phyloP scores from a whole-genome alignment of 2,329 filamentous ascomycete species.

The Neophaeococcomyces mojaviensis region DNA sequence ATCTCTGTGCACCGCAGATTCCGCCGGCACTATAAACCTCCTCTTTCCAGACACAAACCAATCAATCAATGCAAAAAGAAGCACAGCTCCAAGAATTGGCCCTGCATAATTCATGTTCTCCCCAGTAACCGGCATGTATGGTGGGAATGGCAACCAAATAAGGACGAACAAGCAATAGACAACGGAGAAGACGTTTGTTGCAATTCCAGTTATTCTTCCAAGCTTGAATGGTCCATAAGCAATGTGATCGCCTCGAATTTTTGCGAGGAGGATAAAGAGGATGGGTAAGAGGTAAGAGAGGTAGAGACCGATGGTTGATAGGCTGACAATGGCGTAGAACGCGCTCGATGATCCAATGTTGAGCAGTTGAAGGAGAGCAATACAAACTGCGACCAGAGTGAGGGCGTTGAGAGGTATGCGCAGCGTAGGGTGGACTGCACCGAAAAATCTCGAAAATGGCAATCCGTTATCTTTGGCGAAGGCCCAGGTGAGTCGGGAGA shows the following conservation, averaged over 20 bases:
- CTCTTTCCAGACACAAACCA: slow-evolving; percentile 20
- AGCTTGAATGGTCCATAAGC: slow-evolving; percentile 24
- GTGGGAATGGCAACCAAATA: slow-evolving; percentile 28
- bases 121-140: slow-evolving; percentile 24
- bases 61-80: slow-evolving; percentile 16
- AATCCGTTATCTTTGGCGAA: slow-evolving; percentile 45
- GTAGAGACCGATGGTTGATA: slow-evolving; percentile 34
- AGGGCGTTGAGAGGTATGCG: slow-evolving; percentile 32
- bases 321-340: slow-evolving; percentile 21
- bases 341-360: slow-evolving; percentile 20
- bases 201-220: slow-evolving; percentile 18
- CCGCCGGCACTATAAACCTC: slow-evolving; percentile 11
- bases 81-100: slow-evolving; percentile 15
- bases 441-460: slow-evolving; percentile 35
- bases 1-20: neutral
- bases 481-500: slow-evolving; percentile 45
- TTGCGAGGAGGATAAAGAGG: slow-evolving; percentile 35
- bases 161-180: slow-evolving; percentile 26
- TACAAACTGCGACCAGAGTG: slow-evolving; percentile 12
- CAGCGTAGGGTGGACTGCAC: slow-evolving; percentile 11
- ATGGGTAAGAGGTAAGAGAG: slow-evolving; percentile 42
- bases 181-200: slow-evolving; percentile 26
- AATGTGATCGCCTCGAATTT: slow-evolving; percentile 18
- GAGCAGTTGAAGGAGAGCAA: slow-evolving; percentile 16
- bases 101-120: slow-evolving; percentile 30